Evolutionary conservation across 2,329 filamentous ascomycete species (phyloP).

Genomic region (Colletotrichum tofieldiae): DNA sequence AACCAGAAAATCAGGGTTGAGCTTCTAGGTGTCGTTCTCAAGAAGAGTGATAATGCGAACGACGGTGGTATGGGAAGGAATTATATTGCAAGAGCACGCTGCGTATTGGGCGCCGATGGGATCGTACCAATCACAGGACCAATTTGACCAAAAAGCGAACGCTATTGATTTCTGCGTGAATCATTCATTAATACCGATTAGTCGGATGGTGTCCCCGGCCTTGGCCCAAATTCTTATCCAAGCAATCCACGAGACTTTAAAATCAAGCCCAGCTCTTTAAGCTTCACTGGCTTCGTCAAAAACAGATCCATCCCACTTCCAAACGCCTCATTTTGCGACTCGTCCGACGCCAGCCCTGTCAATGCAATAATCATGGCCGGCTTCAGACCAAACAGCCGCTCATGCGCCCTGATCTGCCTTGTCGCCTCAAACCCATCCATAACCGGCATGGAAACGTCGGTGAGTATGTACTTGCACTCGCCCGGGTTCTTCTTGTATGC

Average conservation of each 20-base stretch:
- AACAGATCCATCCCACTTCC: constrained; percentile 68
- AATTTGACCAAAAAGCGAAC: not conserved
- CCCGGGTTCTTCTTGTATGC: constrained; percentile 46
- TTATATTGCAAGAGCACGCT: too few species aligned
- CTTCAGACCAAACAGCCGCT: constrained; percentile 51
- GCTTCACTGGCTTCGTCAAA: constrained; percentile 66
- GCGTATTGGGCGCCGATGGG: too few species aligned
- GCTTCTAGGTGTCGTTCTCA: too few species aligned
- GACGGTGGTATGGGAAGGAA: too few species aligned
- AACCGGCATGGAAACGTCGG: constrained; percentile 71
- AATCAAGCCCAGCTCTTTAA: constrained; percentile 54
- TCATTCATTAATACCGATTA: not conserved
- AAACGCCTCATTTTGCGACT: constrained; percentile 66
- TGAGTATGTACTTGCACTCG: constrained; percentile 53
- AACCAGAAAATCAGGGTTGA: too few species aligned
- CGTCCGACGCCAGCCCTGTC: constrained; percentile 65
- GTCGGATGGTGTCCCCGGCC: too few species aligned
- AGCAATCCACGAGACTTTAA: constrained; percentile 4
- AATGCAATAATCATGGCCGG: constrained; percentile 66
- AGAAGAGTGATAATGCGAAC: too few species aligned
- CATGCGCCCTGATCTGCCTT: constrained; percentile 63
- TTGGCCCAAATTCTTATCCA: not conserved
- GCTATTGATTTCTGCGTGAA: not conserved
- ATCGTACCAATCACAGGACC: not conserved
- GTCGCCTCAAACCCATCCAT: constrained; percentile 69